Evolutionary conservation across 768 basidiomycete genomes (phyloP).

Genomic region (Russula vinacea): DNA sequence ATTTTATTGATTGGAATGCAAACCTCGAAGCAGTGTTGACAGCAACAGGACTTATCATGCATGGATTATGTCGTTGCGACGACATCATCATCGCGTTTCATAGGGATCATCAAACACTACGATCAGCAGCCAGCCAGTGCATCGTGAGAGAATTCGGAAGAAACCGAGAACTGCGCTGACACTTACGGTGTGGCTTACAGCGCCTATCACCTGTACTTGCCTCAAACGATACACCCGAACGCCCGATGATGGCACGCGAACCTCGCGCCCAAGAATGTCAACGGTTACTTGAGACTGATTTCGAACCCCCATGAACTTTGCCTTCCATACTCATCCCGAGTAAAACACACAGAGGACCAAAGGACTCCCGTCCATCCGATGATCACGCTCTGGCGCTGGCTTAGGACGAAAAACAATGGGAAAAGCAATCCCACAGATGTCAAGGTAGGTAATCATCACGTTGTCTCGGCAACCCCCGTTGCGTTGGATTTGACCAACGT

Average conservation of each 20-base stretch:
- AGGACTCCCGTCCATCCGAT: not conserved
- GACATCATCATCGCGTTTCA: too few relatives aligned
- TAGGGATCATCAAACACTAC: too few relatives aligned
- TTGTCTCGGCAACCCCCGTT: conserved; percentile 9
- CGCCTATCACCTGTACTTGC: conserved; percentile 2
- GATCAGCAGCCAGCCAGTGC: too few relatives aligned
- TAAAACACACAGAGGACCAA: not conserved
- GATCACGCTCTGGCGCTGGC: conserved; percentile 7
- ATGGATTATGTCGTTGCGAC: too few relatives aligned
- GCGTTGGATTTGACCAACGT: not conserved
- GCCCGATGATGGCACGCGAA: not conserved
- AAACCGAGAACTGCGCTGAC: not conserved
- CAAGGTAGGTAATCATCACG: conserved; percentile 3
- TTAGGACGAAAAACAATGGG: not conserved
- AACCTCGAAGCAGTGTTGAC: too few relatives aligned
- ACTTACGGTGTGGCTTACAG: not conserved
- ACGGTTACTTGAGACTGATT: not conserved
- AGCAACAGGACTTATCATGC: too few relatives aligned
- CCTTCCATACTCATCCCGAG: not conserved
- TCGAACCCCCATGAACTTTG: not conserved
- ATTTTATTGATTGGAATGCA: too few relatives aligned
- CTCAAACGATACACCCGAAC: not conserved
- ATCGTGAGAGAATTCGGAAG: conserved; percentile 1
- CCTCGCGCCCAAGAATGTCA: not conserved
- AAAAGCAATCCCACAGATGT: not conserved